Conservation (phyloP, 139 green algal species). For the Ettlia oleoabundans region DNA sequence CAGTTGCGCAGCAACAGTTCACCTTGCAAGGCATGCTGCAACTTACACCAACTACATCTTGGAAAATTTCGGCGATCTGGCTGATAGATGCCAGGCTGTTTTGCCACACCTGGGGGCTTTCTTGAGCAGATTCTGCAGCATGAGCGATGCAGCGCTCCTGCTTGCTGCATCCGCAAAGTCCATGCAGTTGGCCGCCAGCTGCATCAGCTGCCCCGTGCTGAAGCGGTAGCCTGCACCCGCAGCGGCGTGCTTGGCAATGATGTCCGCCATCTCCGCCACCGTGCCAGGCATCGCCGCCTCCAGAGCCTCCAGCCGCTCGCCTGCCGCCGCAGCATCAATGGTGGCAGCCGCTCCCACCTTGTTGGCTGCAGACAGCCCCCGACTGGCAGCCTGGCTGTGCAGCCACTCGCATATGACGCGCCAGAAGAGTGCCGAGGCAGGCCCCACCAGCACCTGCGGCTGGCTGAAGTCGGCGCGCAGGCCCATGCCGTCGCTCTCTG, state of each 20-base stretch:
- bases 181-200: constrained; percentile 45
- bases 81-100: neutral
- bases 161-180: constrained; percentile 60
- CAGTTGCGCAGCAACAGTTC: too few species aligned
- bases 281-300: constrained; percentile 58
- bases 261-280: constrained; percentile 42
- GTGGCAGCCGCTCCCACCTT: constrained; percentile 37
- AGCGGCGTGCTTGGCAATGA: constrained; percentile 45
- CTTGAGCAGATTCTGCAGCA: constrained; percentile 47
- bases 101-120: neutral
- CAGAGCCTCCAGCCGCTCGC: constrained; percentile 59
- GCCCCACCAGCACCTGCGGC: neutral
- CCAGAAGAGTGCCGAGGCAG: constrained; percentile 26
- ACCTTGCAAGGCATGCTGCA: too few species aligned
- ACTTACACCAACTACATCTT: too few species aligned
- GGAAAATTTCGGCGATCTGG: too few species aligned
- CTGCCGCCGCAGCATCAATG: constrained; percentile 49
- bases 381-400: constrained; percentile 23
- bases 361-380: constrained; percentile 53
- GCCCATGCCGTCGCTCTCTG: constrained; percentile 32
- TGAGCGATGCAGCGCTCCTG: constrained; percentile 15
- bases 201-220: constrained; percentile 58
- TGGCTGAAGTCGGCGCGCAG: constrained; percentile 39
- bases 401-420: constrained; percentile 56
- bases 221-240: constrained; percentile 42